phyloP scores from a whole-genome alignment of 148 eudicot species.

The Rhododendron simsii region DNA sequence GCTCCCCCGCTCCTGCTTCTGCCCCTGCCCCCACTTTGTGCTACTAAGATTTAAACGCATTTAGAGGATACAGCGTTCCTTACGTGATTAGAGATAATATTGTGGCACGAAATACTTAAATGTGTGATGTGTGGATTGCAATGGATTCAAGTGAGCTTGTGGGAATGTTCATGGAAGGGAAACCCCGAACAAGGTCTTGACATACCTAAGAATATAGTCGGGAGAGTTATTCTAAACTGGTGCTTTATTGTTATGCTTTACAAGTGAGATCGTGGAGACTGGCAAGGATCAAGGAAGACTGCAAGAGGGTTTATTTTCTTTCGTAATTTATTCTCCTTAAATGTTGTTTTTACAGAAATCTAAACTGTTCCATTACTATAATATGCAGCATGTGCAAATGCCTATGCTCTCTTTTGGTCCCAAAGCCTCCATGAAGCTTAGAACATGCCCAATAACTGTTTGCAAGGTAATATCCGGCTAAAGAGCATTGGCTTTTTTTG shows the following conservation, averaged over 20 bases:
- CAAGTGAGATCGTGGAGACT: background rate
- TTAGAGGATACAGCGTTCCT: background rate
- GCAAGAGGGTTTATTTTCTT: too few species aligned
- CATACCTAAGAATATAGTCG: background rate
- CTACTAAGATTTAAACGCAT: background rate
- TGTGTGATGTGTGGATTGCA: background rate
- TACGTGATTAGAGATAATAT: background rate
- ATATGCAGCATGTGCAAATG: conserved; percentile 94
- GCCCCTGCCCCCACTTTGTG: too few species aligned
- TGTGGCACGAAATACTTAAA: background rate
- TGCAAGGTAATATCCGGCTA: conserved; percentile 51
- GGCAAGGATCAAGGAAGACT: too few species aligned
- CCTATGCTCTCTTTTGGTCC: conserved; percentile 94
- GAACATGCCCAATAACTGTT: conserved; percentile 72
- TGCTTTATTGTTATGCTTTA: too few species aligned
- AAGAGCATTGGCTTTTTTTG: background rate
- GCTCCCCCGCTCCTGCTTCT: too few species aligned
- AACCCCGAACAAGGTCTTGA: background rate
- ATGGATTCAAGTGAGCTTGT: background rate
- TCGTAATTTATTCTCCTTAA: too few species aligned
- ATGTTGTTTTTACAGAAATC: too few species aligned
- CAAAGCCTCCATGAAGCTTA: conserved; percentile 75
- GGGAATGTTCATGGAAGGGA: background rate
- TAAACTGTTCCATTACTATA: conserved; percentile 12
- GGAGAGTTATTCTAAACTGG: background rate